Conservation (phyloP, 2,329 filamentous ascomycete species). For the Aspergillus viridinutans region DNA sequence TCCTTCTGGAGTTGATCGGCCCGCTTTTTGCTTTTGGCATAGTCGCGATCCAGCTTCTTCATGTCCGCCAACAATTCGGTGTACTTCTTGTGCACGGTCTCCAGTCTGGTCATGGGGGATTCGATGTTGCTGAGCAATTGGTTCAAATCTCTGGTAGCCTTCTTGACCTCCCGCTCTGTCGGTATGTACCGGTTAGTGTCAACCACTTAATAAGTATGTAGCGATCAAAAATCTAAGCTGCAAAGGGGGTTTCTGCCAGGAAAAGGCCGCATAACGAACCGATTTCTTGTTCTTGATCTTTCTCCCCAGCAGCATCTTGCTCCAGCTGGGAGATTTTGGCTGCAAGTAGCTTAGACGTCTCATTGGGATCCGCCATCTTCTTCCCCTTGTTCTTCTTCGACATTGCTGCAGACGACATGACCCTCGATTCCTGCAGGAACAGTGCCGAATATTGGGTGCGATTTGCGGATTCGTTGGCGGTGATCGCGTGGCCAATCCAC, state of each 20-base stretch:
- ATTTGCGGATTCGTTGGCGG: conserved; percentile 42
- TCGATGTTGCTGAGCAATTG: conserved; percentile 83
- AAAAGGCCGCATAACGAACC: conserved; percentile 54
- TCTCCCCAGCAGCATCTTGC: conserved; percentile 86
- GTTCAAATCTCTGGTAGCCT: conserved; percentile 85
- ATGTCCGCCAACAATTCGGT: conserved; percentile 89
- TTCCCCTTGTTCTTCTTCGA: conserved; percentile 79
- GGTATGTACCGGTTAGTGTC: conserved; percentile 23
- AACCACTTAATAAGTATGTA: conserved; percentile 6
- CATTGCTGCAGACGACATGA: conserved; percentile 48
- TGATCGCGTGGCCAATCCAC: conserved; percentile 41
- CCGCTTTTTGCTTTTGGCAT: conserved; percentile 92
- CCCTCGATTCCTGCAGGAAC: conserved; percentile 12
- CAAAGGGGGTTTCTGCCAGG: not conserved
- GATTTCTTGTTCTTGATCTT: conserved; percentile 93
- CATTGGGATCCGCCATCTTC: conserved; percentile 77
- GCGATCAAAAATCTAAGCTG: conserved; percentile 11
- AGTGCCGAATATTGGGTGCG: conserved; percentile 17
- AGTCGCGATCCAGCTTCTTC: conserved; percentile 91
- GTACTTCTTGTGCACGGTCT: conserved; percentile 84
- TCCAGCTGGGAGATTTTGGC: conserved; percentile 95
- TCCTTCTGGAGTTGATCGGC: conserved; percentile 94
- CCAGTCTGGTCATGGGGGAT: conserved; percentile 86
- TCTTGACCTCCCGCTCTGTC: conserved; percentile 86
- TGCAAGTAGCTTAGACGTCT: conserved; percentile 85